Evolutionary conservation across 768 basidiomycete species (phyloP).

Genomic region (Ephemerocybe angulata): DNA sequence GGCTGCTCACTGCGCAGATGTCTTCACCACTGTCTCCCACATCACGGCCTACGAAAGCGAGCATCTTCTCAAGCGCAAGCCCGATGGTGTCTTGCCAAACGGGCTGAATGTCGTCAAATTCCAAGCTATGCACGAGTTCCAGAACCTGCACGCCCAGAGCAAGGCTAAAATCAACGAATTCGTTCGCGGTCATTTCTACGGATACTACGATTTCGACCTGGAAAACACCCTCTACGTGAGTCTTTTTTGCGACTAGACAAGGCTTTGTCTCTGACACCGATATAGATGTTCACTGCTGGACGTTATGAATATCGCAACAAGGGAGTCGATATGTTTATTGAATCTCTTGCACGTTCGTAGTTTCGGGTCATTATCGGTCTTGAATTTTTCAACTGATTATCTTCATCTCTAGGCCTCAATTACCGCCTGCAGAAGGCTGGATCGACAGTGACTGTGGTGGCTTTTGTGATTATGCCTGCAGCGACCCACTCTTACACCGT

Average conservation of each 20-base stretch:
- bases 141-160: conserved; percentile 86
- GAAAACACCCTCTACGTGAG: conserved; percentile 84
- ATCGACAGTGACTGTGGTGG: conserved; percentile 83
- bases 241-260: conserved; percentile 9
- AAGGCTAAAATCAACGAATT: conserved; percentile 99
- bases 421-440: conserved; percentile 52
- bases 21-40: conserved; percentile 96
- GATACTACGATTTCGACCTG: conserved; percentile 94
- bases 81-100: conserved; percentile 94
- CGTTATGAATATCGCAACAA: conserved; percentile 99
- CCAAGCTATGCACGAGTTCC: conserved; percentile 99
- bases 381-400: conserved; percentile 3
- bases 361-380: not conserved
- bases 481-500: conserved; percentile 94
- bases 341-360: conserved; percentile 79
- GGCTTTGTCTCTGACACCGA: conserved; percentile 2
- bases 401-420: conserved; percentile 39
- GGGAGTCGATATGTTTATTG: conserved; percentile 99
- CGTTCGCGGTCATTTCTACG: conserved; percentile 96
- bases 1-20: conserved; percentile 92
- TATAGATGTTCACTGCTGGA: conserved; percentile 96
- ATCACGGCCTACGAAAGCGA: conserved; percentile 98
- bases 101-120: conserved; percentile 99
- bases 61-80: conserved; percentile 95
- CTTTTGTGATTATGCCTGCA: conserved; percentile 99